Evolutionary conservation across 805 yeast species (phyloP), one percentile per base, ranked within the genome.

Genomic region (Citeromyces matritensis): DNA sequence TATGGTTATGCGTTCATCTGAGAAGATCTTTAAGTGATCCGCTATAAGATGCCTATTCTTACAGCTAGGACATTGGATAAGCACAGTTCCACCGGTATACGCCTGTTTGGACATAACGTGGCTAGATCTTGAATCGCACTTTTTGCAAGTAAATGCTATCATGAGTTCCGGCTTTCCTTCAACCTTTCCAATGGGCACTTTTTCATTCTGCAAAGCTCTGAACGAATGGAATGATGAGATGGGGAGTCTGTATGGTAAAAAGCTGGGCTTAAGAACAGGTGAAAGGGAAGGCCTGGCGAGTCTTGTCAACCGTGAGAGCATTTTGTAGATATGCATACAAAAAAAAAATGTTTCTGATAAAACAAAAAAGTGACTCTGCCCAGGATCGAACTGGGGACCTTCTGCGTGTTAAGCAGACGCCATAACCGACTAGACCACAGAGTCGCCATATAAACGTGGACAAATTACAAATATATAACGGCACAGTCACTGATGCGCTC

Each of bases 311-410:
- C n/a, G n/a, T n/a, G n/a, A n/a, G n/a, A n/a, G n/a, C n/a, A n/a
- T n/a, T n/a, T n/a, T n/a, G n/a, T n/a, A n/a, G n/a, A n/a, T n/a
- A n/a, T n/a, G n/a, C n/a, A n/a, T n/a, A n/a, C n/a, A n/a, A n/a
- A n/a, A n/a, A n/a, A n/a, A n/a, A n/a, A n/a, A n/a, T n/a, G n/a
- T n/a, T n/a, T n/a, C n/a, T n/a, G n/a, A n/a, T n/a, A n/a, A n/a
- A 46, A 42, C 46, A 55, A 60, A 63, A 51, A 52, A 51, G 44
- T 85, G 95, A 84, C 79, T 83, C 76, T 80, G 85, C 96, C 96
- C 96, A 86, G 96, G 96, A 84, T 88, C 95, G 96, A 88, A 88
- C 96, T 85, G 95, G 96, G 95, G 96, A 88, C 96, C 85, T 82
- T 82, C 91, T 84, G 95, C 95, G 95, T 86, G 96, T 86, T 84